Evolutionary conservation across 140 eudicot genomes (phyloP).

Genomic region (Bidens hawaiensis): DNA sequence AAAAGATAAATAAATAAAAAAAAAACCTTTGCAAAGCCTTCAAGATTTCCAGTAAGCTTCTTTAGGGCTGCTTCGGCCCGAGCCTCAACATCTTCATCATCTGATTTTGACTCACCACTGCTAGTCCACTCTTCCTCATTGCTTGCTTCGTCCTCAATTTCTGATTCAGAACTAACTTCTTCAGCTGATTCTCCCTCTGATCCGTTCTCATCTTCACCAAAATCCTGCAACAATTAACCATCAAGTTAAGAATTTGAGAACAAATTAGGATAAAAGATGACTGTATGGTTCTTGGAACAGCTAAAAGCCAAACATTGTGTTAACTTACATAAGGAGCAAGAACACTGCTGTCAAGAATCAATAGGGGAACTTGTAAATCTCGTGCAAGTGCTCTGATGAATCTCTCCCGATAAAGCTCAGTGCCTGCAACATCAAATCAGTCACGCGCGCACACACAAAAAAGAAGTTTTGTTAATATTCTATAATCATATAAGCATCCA

Average conservation of each 20-base stretch:
- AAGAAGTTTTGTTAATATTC: background rate
- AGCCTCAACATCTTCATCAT: constrained; percentile 64
- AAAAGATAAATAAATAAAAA: too few species aligned
- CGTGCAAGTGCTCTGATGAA: constrained; percentile 88
- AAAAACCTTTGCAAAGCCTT: constrained; percentile 91
- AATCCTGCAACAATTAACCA: constrained; percentile 41
- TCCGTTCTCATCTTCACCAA: constrained; percentile 77
- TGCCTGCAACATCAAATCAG: constrained; percentile 50
- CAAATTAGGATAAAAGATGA: background rate
- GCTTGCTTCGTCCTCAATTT: constrained; percentile 63
- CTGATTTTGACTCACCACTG: constrained; percentile 62
- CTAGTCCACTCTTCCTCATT: constrained; percentile 86
- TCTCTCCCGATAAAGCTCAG: constrained; percentile 95
- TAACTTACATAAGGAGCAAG: constrained; percentile 87
- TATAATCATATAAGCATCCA: background rate
- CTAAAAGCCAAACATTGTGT: background rate
- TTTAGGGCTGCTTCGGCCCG: constrained; percentile 67
- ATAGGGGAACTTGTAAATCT: constrained; percentile 77
- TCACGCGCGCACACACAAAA: background rate
- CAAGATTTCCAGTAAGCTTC: constrained; percentile 65
- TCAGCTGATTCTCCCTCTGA: constrained; percentile 72
- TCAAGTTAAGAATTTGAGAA: background rate
- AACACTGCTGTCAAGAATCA: constrained; percentile 89
- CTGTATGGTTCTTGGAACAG: background rate
- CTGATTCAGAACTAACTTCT: constrained; percentile 69